Evolutionary conservation across 2,329 filamentous ascomycete species (phyloP).

Genomic region (Xylariaceae sp.): DNA sequence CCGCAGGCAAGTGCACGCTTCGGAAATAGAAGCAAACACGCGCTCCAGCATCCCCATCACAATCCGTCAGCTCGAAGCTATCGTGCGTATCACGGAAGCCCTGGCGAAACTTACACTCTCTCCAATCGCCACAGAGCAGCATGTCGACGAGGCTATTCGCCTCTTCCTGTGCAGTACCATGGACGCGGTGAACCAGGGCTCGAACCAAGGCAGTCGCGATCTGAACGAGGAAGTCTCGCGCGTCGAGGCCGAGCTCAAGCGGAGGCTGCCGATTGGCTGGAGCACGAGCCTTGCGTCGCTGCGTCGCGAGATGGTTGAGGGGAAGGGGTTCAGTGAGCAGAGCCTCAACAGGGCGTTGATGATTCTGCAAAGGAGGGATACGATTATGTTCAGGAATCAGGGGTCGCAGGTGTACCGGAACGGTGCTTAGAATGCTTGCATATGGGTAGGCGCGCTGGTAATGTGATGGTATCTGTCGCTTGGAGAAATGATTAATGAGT

Average conservation of each 20-base stretch:
- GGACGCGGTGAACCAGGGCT: conserved; percentile 94
- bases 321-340: conserved; percentile 87
- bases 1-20: conserved; percentile 88
- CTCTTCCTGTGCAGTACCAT: conserved; percentile 96
- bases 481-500: conserved; percentile 11
- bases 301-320: conserved; percentile 88
- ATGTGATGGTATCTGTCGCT: too few species aligned
- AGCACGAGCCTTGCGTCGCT: conserved; percentile 88
- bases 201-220: conserved; percentile 82
- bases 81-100: conserved; percentile 95
- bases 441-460: background rate
- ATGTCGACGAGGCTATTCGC: conserved; percentile 96
- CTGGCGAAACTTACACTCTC: conserved; percentile 89
- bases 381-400: conserved; percentile 79
- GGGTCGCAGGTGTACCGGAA: conserved; percentile 75
- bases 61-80: conserved; percentile 94
- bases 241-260: conserved; percentile 86
- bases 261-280: conserved; percentile 91
- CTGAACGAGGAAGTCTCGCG: conserved; percentile 87
- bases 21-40: conserved; percentile 86
- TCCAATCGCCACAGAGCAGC: conserved; percentile 83
- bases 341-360: conserved; percentile 83
- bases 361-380: conserved; percentile 86
- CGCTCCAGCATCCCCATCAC: conserved; percentile 97
- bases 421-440: conserved; percentile 57